phyloP scores from a whole-genome alignment of 345 rosid genomes.

The Eutrema japonicum region DNA sequence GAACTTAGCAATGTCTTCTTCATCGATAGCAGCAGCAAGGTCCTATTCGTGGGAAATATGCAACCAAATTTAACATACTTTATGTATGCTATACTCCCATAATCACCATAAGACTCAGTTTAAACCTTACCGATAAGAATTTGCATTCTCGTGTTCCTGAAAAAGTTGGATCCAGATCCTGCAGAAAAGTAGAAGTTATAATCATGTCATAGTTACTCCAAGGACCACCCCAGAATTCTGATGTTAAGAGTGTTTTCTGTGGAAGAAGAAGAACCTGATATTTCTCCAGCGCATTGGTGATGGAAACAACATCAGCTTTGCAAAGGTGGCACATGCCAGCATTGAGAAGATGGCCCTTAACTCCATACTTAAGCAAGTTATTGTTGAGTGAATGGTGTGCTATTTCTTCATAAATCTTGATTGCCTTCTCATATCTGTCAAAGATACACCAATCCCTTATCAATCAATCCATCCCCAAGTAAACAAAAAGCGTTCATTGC shows the following conservation, averaged over 20 bases:
- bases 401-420: conserved; percentile 89
- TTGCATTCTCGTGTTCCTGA: conserved; percentile 90
- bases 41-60: conserved; percentile 50
- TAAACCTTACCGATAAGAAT: conserved; percentile 59
- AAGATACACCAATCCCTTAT: conserved; percentile 37
- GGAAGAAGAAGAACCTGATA: conserved; percentile 67
- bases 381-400: conserved; percentile 72
- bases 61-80: neutral
- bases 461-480: conserved; percentile 19
- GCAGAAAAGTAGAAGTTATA: conserved; percentile 43
- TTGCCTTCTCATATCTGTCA: conserved; percentile 82
- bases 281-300: conserved; percentile 83
- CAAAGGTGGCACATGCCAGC: conserved; percentile 97
- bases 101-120: neutral
- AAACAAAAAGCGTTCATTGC: conserved; percentile 10
- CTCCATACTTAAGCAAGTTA: conserved; percentile 94
- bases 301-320: conserved; percentile 87
- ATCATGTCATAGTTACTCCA: conserved; percentile 18
- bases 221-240: conserved; percentile 9
- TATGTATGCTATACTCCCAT: conserved; percentile 11
- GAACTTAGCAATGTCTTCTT: conserved; percentile 91
- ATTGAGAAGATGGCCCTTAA: conserved; percentile 95
- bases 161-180: conserved; percentile 97
- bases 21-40: conserved; percentile 83
- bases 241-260: neutral